Percentiles rank a stretch among this genome's conserved stretches.
These are phyloP conservation scores for Debaryomyces coudertii DNA, from an alignment of 1,139 yeast genomes.

Conservation along the genomic window DNA sequence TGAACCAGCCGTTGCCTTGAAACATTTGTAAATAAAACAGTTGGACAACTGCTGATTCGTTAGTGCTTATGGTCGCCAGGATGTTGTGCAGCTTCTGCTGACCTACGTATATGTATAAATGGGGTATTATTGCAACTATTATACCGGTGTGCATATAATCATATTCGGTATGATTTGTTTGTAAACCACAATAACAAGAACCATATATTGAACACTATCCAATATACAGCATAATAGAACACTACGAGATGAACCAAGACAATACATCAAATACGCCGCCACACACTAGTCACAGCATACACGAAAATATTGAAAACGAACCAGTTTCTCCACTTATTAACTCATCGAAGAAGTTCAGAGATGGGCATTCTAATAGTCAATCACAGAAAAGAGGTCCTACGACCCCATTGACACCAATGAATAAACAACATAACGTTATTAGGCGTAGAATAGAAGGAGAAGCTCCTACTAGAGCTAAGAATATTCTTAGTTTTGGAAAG, in stretches of 20 bases:
- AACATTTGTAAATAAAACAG: too few relatives aligned
- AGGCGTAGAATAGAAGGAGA: conserved; percentile 20
- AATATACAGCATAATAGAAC: neutral
- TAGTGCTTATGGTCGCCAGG: neutral
- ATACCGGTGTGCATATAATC: conserved; percentile 2
- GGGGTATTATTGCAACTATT: neutral
- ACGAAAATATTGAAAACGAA: conserved; percentile 10
- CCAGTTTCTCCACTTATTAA: neutral
- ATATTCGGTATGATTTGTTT: neutral
- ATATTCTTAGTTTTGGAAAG: conserved; percentile 8
- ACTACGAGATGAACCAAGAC: conserved; percentile 1
- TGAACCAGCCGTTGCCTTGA: neutral
- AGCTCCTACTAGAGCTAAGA: neutral
- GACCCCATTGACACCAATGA: conserved; percentile 29
- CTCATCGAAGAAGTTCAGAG: conserved; percentile 3
- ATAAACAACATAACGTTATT: conserved; percentile 21
- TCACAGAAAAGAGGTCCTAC: conserved; percentile 30
- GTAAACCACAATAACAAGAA: neutral
- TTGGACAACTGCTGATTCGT: too few relatives aligned
- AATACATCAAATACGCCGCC: neutral
- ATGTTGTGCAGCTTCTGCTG: neutral
- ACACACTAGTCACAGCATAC: neutral
- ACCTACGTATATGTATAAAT: neutral
- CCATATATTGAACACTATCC: neutral
- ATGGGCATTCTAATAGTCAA: neutral